Conservation (phyloP, 108 stramenopile genomes). For the Cyclostephanos invisitatus region DNA sequence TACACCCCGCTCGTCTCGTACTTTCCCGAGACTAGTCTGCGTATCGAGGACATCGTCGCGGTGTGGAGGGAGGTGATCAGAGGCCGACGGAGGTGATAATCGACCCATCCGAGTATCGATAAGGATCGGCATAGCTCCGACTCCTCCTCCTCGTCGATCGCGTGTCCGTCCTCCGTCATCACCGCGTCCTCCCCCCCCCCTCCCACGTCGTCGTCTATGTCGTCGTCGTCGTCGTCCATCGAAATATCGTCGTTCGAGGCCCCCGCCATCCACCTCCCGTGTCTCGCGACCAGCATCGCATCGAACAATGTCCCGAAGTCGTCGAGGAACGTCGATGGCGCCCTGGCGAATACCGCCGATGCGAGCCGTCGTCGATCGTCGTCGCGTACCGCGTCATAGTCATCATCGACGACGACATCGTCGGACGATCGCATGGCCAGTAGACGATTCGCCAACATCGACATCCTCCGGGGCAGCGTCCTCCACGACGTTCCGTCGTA, state of each 20-base stretch:
- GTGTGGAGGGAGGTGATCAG: constrained; percentile 56
- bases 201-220: too few relatives aligned
- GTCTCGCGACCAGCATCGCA: constrained; percentile 43
- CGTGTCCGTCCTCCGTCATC: background rate
- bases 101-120: constrained; percentile 61
- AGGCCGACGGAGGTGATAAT: constrained; percentile 39
- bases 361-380: constrained; percentile 27
- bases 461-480: constrained; percentile 45
- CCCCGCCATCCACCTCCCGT: constrained; percentile 28
- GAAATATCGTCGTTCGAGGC: background rate
- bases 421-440: background rate
- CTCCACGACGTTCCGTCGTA: constrained; percentile 27
- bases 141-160: constrained; percentile 19
- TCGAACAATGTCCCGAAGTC: constrained; percentile 54
- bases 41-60: constrained; percentile 40
- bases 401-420: background rate
- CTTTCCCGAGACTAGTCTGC: constrained; percentile 48
- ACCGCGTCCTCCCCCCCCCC: constrained; percentile 17
- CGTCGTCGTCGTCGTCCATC: constrained; percentile 39
- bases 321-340: constrained; percentile 39
- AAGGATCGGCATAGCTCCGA: constrained; percentile 46
- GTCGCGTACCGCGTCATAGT: constrained; percentile 1
- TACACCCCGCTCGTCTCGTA: constrained; percentile 58
- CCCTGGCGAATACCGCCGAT: constrained; percentile 57
- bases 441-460: constrained; percentile 19